phyloP scores from a whole-genome alignment of 2,329 filamentous ascomycete species.

The Neoascochyta sp. region DNA sequence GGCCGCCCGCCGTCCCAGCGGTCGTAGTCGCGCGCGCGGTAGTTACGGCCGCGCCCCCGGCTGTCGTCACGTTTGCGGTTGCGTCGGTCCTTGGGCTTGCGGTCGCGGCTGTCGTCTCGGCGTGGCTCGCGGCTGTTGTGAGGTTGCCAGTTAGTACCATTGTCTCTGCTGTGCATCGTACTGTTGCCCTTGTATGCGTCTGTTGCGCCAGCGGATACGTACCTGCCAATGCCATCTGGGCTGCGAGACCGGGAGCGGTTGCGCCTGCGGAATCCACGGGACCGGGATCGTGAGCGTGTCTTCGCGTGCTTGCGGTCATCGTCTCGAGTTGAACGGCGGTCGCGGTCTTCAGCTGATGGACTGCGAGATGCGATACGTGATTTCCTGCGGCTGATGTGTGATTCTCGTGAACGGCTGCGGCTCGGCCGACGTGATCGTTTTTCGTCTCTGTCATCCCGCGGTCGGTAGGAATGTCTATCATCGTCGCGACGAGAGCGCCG shows the following conservation, averaged over 20 bases:
- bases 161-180: too few relatives aligned
- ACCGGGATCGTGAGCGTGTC: conserved; percentile 18
- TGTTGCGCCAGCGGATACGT: conserved; percentile 29
- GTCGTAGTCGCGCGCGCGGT: conserved; percentile 43
- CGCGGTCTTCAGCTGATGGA: conserved; percentile 19
- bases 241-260: conserved; percentile 26
- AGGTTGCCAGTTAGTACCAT: too few relatives aligned
- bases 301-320: conserved; percentile 18
- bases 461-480: conserved; percentile 24
- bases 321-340: conserved; percentile 20
- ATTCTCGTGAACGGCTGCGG: conserved; percentile 31
- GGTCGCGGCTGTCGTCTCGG: conserved; percentile 21
- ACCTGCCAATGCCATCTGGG: conserved; percentile 39
- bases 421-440: conserved; percentile 27
- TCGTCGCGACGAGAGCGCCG: conserved; percentile 24
- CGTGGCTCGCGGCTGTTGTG: conserved; percentile 4
- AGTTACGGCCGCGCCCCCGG: conserved; percentile 35
- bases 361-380: conserved; percentile 28
- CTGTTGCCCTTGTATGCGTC: conserved; percentile 16
- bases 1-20: conserved; percentile 27
- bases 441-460: conserved; percentile 26
- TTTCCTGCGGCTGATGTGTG: conserved; percentile 25
- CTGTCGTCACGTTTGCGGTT: conserved; percentile 33
- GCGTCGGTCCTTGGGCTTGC: conserved; percentile 16
- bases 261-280: conserved; percentile 10